Evolutionary conservation across 2,329 filamentous ascomycete species (phyloP).

Genomic region (Ophiostoma triangulosporum): DNA sequence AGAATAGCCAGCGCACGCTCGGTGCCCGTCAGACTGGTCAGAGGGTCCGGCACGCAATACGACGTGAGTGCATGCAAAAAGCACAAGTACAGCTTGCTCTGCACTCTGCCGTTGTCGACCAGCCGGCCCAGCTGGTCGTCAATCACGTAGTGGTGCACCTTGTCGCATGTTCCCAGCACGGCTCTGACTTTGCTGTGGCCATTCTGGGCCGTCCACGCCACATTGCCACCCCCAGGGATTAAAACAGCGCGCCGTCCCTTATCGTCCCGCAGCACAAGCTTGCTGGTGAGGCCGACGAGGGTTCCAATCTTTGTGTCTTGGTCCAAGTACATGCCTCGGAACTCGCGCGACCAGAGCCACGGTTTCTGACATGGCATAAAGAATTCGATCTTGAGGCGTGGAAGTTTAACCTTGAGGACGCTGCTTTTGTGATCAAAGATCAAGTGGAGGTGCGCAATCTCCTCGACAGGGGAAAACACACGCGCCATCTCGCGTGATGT

Average conservation of each 20-base stretch:
- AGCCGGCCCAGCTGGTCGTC: constrained; percentile 37
- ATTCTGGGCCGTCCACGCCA: background rate
- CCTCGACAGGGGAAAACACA: background rate
- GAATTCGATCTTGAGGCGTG: constrained; percentile 35
- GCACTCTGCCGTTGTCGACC: constrained; percentile 33
- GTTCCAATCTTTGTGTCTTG: constrained; percentile 30
- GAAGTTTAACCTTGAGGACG: constrained; percentile 28
- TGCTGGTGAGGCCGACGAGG: constrained; percentile 34
- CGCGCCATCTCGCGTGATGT: background rate
- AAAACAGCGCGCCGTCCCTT: background rate
- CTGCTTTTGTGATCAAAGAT: background rate
- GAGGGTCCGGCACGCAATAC: constrained; percentile 33
- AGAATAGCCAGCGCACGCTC: constrained; percentile 39
- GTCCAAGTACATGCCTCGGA: constrained; percentile 36
- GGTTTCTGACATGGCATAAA: constrained; percentile 17
- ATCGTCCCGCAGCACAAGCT: constrained; percentile 29
- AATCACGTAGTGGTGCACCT: constrained; percentile 31
- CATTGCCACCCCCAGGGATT: background rate
- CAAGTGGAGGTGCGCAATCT: background rate
- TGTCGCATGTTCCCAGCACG: constrained; percentile 6
- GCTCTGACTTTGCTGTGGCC: constrained; percentile 14
- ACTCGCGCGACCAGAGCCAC: constrained; percentile 32
- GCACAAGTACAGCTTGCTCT: constrained; percentile 36
- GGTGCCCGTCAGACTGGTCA: constrained; percentile 37
- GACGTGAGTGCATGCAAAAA: constrained; percentile 43